Evolutionary conservation across 805 yeast genomes (phyloP).

Genomic region (Zygoascus ofunaensis): DNA sequence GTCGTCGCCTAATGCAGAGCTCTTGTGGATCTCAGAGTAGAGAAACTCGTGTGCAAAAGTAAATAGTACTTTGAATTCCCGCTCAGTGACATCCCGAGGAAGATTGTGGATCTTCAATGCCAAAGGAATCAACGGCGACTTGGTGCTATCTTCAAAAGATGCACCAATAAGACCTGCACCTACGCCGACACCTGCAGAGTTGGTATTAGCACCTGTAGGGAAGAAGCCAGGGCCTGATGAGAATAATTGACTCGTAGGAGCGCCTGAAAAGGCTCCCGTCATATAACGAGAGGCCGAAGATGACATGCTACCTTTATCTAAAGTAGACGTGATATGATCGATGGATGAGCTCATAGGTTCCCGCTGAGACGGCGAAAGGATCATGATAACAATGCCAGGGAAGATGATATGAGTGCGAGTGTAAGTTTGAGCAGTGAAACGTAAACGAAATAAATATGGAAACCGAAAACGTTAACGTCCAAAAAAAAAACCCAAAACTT

Average conservation of each 20-base stretch:
- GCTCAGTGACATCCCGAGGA: conserved; percentile 30
- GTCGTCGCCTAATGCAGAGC: conserved; percentile 18
- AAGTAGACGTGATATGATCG: conserved; percentile 3
- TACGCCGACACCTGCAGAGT: not conserved
- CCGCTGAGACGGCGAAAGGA: conserved; percentile 3
- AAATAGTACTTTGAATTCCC: conserved; percentile 32
- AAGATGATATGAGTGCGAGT: too few species aligned
- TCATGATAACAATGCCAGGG: not conserved
- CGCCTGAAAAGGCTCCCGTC: not conserved
- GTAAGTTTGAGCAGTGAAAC: too few species aligned
- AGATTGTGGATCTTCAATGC: conserved; percentile 25
- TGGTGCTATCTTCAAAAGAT: not conserved
- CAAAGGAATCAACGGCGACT: conserved; percentile 9
- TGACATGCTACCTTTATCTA: conserved; percentile 2
- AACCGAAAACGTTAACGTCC: too few species aligned
- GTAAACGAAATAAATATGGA: too few species aligned
- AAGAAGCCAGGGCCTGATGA: conserved; percentile 3
- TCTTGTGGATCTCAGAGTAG: conserved; percentile 25
- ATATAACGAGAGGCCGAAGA: not conserved
- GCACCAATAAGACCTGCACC: not conserved
- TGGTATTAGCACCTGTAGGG: conserved; percentile 1
- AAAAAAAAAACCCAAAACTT: too few species aligned
- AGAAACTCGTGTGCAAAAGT: conserved; percentile 32
- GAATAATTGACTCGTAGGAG: conserved; percentile 1
- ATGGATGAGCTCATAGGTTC: conserved; percentile 4